Base-by-base conservation (phyloP, 345 rosid genomes). In the Eucalyptus caleyi region DNA sequence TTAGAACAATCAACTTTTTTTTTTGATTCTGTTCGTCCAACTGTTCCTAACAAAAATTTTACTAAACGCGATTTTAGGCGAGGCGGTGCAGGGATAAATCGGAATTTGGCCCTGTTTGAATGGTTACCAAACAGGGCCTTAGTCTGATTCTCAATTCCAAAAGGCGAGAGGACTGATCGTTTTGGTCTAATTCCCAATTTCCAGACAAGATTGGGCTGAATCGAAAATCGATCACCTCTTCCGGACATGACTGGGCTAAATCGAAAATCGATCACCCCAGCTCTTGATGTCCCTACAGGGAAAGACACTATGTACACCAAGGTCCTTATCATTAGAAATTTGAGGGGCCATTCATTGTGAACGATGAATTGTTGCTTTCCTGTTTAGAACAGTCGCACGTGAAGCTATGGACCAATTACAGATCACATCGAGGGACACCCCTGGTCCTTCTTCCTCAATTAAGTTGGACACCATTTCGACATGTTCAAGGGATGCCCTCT, bases 111-210 rank as follows among this genome's bases (percentile, higher is more conserved):
- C 37, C 37, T 34, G 37, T 34, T 34, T 34, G 37, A 34, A 34
- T 34, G 37, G 37, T 34, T 34, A 34, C 37, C 37, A 34, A 34
- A 34, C 37, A 34, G 2, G 37, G 3, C 37, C 37, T 34, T 34
- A 1, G 47, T 45, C 12, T 47, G 1, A 56, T 24, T 56, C 62
- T 26, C 62, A 24, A 56, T 56, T 47, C 50, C 50, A 47, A 47
- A 47, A 11, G 1, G 1, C 50, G 2, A 47, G 50, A 47, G 14
- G 50, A 47, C 1, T 0, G 50, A 47, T 1, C 0, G 2, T 47
- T 47, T 47, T 47, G 50, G 5, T 49, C 15, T 49, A 49, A 49
- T 49, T 49, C 50, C 15, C 50, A 49, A 49, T 49, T 49, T 49
- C 50, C 0, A 49, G 50, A 49, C 15, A 12, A 4, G 50, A 49